Evolutionary conservation across 2,329 filamentous ascomycete genomes (phyloP), one percentile per base, ranked within the genome.

Genomic region (Alternaria hordeiaustralica): DNA sequence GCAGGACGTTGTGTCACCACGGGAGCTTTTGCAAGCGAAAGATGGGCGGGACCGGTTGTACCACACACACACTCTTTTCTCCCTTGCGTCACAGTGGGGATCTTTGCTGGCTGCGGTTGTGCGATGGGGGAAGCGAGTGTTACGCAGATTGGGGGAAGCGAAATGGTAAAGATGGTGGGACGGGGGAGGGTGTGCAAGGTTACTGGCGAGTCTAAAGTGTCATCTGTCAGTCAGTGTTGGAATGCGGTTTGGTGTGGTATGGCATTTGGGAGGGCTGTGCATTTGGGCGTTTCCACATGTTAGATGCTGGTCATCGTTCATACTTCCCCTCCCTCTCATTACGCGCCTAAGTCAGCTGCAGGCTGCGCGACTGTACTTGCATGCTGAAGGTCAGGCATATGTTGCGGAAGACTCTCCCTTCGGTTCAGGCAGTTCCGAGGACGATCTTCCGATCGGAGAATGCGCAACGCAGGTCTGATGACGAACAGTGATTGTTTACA

Each of bases 191-290:
- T 53, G 30, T 53, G 49, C 11, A 53, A 53, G 30, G 30, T 53
- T 41, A 53, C 49, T 53, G 49, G 49, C 20, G 49, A 53, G 28
- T 53, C 49, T 23, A 55, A 55, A 43, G 36, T 44, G 53, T 55
- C 53, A 28, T 43, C 53, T 55, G 36, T 55, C 36, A 53, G 36
- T 55, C 36, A 53, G 36, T 41, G 28, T n/a, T 41, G 13, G 49
- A 53, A 53, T 53, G 15, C 45, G 8, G 45, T 28, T 18, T 49
- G 49, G 30, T n/a, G 15, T 53, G 30, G 20, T 15, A 41, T 41
- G 30, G 20, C 30, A 25, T 53, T 13, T 41, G 33, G 13, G 8
- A 6, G 36, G 28, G 49, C 20, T 53, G 20, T 53, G 30, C 30
- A 23, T 41, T 53, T 36, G 13, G 20, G 13, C n/a, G 12, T 13